phyloP scores from a whole-genome alignment of 2,329 filamentous ascomycete genomes.

The Xylariales sp. region DNA sequence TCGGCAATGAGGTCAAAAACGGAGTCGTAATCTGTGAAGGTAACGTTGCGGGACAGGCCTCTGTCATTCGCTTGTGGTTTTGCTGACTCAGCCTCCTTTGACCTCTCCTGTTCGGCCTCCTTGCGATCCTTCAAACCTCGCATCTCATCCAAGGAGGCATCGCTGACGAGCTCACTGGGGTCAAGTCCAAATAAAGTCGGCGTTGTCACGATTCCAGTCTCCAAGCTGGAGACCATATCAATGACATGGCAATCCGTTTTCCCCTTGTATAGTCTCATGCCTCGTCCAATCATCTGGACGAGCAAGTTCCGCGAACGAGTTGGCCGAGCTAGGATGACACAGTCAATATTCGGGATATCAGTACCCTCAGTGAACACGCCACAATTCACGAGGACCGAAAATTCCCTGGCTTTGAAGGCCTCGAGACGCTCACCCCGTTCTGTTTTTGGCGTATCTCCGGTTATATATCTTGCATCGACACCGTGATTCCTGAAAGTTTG shows the following conservation, averaged over 20 bases:
- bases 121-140: slow-evolving; percentile 45
- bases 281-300: slow-evolving; percentile 95
- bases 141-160: slow-evolving; percentile 61
- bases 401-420: slow-evolving; percentile 70
- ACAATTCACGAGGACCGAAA: slow-evolving; percentile 87
- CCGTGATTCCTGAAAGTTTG: slow-evolving; percentile 71
- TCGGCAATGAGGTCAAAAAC: slow-evolving; percentile 89
- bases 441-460: slow-evolving; percentile 68
- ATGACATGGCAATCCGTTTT: slow-evolving; percentile 93
- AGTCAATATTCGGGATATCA: slow-evolving; percentile 96
- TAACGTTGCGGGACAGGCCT: slow-evolving; percentile 43
- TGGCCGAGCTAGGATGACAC: slow-evolving; percentile 79
- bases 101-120: slow-evolving; percentile 36
- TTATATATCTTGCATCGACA: slow-evolving; percentile 82
- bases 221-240: slow-evolving; percentile 86
- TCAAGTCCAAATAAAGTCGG: slow-evolving; percentile 92
- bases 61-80: not conserved
- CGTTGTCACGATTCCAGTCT: slow-evolving; percentile 80
- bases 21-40: slow-evolving; percentile 86
- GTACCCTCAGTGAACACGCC: slow-evolving; percentile 97
- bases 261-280: slow-evolving; percentile 74
- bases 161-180: slow-evolving; percentile 68
- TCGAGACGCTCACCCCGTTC: slow-evolving; percentile 67
- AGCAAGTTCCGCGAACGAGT: slow-evolving; percentile 91
- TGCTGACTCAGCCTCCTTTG: slow-evolving; percentile 14